Evolutionary conservation across 1,284 basidiomycete species (phyloP).

Genomic region (Mycena citricolor): DNA sequence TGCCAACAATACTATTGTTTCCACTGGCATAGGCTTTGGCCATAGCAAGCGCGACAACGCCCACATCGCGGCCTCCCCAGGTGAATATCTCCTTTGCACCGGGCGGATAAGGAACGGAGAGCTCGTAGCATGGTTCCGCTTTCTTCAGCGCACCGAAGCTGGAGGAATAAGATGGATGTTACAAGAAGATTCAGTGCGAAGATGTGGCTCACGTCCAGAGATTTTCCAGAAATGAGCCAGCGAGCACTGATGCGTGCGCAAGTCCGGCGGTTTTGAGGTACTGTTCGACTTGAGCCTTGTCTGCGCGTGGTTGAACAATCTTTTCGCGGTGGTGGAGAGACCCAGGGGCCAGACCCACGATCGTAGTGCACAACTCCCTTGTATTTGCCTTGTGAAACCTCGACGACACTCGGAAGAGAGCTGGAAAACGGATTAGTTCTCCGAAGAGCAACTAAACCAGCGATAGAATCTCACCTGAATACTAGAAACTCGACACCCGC

Average conservation of each 20-base stretch:
- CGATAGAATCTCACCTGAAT: not conserved
- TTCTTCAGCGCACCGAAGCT: constrained; percentile 8
- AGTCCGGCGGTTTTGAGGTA: not conserved
- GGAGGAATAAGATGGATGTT: not conserved
- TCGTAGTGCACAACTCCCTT: not conserved
- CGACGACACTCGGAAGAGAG: not conserved
- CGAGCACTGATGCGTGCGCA: not conserved
- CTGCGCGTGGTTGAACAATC: not conserved
- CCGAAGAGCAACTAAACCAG: not conserved
- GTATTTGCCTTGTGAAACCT: not conserved
- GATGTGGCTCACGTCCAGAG: not conserved
- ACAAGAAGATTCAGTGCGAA: not conserved
- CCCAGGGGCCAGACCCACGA: not conserved
- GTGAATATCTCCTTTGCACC: constrained; percentile 8
- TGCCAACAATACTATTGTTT: constrained; percentile 6
- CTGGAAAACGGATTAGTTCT: not conserved
- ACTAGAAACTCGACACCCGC: not conserved
- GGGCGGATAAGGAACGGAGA: constrained; percentile 4
- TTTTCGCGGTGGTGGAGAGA: not conserved
- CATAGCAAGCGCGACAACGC: constrained; percentile 10
- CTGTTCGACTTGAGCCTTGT: not conserved
- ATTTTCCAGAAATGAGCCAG: not conserved
- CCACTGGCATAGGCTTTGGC: constrained; percentile 16
- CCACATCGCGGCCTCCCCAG: constrained; percentile 16
- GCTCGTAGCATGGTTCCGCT: constrained; percentile 3